These are phyloP conservation scores for Closterium sp. DNA, from an alignment of 139 green algal species.

Conservation along the genomic window DNA sequence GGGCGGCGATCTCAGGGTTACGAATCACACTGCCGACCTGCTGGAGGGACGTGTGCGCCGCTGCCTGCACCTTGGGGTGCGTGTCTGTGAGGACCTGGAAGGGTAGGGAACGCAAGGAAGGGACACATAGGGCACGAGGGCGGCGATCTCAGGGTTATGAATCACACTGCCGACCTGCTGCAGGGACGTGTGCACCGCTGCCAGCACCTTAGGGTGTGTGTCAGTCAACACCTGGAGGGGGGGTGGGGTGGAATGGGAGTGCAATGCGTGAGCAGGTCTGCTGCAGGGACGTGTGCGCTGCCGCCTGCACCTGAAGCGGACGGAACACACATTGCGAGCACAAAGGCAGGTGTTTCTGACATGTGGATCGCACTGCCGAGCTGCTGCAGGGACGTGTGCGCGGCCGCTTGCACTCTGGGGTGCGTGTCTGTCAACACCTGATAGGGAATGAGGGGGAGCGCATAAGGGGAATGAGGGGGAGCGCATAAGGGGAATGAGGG, in stretches of 20 bases:
- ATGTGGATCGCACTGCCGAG: too few relatives aligned
- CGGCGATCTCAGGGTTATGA: constrained; percentile 86
- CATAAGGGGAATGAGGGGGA: too few relatives aligned
- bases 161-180: constrained; percentile 82
- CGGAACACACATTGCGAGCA: too few relatives aligned
- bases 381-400: constrained; percentile 77
- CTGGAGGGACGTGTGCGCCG: constrained; percentile 76
- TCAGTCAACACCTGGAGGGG: constrained; percentile 67
- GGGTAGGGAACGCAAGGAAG: neutral
- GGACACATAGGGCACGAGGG: constrained; percentile 73
- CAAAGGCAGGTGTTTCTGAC: too few relatives aligned
- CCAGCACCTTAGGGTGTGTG: constrained; percentile 88
- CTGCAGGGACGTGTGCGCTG: too few relatives aligned
- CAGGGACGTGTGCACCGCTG: constrained; percentile 75
- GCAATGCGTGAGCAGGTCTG: constrained; percentile 37
- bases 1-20: constrained; percentile 85
- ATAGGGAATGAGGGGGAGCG: neutral
- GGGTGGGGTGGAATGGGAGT: too few relatives aligned
- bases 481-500: too few relatives aligned
- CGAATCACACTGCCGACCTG: constrained; percentile 86
- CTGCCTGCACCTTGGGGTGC: constrained; percentile 84
- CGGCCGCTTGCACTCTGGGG: constrained; percentile 83
- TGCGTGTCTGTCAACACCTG: constrained; percentile 82
- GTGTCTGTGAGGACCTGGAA: constrained; percentile 73
- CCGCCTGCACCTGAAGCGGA: too few relatives aligned